Evolutionary conservation across 2,329 filamentous ascomycete genomes (phyloP).

Genomic region (Harringtonia lauricola): DNA sequence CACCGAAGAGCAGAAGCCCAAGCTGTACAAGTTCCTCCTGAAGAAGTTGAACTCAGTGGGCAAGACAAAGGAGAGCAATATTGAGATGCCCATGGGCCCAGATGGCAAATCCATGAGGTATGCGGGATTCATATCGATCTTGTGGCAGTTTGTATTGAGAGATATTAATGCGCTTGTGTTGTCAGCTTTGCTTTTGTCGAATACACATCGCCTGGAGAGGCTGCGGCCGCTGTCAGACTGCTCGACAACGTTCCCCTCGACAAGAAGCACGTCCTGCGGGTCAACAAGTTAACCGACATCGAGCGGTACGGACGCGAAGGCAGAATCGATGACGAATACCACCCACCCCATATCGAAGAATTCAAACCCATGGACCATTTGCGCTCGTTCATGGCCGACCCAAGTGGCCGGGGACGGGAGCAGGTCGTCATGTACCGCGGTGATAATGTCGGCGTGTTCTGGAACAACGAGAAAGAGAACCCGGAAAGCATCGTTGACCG

Average conservation of each 20-base stretch:
- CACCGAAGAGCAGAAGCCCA: conserved; percentile 80
- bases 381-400: conserved; percentile 83
- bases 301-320: conserved; percentile 93
- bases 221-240: conserved; percentile 76
- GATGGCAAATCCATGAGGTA: conserved; percentile 80
- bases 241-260: conserved; percentile 82
- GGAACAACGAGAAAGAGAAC: conserved; percentile 92
- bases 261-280: conserved; percentile 88
- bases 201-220: conserved; percentile 83
- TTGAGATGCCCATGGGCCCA: conserved; percentile 90
- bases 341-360: conserved; percentile 66
- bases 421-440: conserved; percentile 92
- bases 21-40: conserved; percentile 91
- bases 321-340: conserved; percentile 84
- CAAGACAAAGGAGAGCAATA: conserved; percentile 71
- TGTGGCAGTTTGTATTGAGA: too few relatives aligned
- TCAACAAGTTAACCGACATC: conserved; percentile 98
- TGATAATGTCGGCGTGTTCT: conserved; percentile 88
- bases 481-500: conserved; percentile 87
- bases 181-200: conserved; percentile 91
- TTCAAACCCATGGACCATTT: conserved; percentile 92
- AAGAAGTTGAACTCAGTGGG: conserved; percentile 86
- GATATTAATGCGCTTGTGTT: background rate
- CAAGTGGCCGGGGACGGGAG: conserved; percentile 69
- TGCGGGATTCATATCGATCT: conserved; percentile 3